phyloP scores from a whole-genome alignment of 2,329 filamentous ascomycete genomes.

The Talaromyces marneffei region DNA sequence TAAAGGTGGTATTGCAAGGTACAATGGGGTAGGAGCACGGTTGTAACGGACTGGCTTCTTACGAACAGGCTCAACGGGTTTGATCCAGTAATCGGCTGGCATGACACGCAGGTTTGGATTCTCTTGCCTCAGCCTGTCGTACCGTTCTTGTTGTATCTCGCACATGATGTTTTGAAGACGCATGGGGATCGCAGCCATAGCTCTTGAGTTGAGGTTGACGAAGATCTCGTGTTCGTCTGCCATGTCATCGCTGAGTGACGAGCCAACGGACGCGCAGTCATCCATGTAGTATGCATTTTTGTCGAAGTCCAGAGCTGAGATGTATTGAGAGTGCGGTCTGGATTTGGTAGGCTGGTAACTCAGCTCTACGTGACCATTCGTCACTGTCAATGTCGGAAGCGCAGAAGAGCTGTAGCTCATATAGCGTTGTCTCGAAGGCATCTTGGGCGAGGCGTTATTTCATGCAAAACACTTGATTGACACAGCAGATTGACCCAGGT shows the following conservation, averaged over 20 bases:
- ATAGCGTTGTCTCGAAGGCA: slow-evolving; percentile 2
- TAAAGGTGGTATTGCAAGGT: slow-evolving; percentile 7
- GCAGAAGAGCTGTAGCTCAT: slow-evolving; percentile 6
- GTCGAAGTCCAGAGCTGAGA: background rate
- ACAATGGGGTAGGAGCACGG: slow-evolving; percentile 7
- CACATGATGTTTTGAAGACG: slow-evolving; percentile 25
- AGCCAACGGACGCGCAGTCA: slow-evolving; percentile 4
- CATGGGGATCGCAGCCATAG: slow-evolving; percentile 22
- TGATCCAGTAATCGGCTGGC: slow-evolving; percentile 17
- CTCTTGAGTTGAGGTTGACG: slow-evolving; percentile 23
- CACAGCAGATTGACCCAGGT: background rate
- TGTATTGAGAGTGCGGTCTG: background rate
- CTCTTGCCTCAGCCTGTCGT: slow-evolving; percentile 15
- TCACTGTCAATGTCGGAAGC: background rate
- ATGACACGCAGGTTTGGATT: slow-evolving; percentile 16
- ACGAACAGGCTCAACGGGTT: background rate
- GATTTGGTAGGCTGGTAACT: background rate
- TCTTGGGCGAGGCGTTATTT: background rate
- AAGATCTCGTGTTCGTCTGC: slow-evolving; percentile 26
- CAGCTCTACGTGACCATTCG: background rate
- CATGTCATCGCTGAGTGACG: slow-evolving; percentile 10
- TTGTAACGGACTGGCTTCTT: background rate
- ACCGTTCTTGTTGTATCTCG: slow-evolving; percentile 23
- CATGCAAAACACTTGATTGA: background rate
- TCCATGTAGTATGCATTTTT: background rate